Conservation (phyloP, 805 yeast genomes). For the Tetrapisispora nanseiensis region DNA sequence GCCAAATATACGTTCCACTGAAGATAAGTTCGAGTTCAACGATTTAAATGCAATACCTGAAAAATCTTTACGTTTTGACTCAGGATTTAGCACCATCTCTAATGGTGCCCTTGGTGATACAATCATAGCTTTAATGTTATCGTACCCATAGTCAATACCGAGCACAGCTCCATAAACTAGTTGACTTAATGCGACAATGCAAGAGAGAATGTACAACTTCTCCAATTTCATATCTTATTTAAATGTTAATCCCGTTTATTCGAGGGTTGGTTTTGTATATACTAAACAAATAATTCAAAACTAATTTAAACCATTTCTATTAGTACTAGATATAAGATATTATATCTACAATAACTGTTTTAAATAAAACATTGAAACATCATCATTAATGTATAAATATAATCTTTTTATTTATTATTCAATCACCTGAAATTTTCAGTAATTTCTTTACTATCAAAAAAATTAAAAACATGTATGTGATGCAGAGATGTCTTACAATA, state of each 20-base stretch:
- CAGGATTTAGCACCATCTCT: conserved; percentile 81
- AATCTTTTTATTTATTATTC: no score
- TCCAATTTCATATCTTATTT: not conserved
- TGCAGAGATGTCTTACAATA: no score
- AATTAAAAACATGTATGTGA: no score
- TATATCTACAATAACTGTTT: no score
- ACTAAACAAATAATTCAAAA: no score
- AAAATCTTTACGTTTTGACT: conserved; percentile 82
- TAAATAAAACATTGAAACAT: no score
- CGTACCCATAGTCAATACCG: conserved; percentile 86
- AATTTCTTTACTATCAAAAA: no score
- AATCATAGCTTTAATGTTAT: conserved; percentile 74
- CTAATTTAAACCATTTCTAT: no score
- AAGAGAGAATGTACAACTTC: not conserved
- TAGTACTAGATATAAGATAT: no score
- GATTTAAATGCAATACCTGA: conserved; percentile 63
- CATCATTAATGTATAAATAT: no score
- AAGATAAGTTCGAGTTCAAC: conserved; percentile 27
- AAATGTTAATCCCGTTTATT: not conserved
- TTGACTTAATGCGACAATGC: not conserved
- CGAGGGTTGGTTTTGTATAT: not conserved
- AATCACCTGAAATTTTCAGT: no score
- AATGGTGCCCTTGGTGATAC: conserved; percentile 87
- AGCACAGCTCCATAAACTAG: conserved; percentile 49
- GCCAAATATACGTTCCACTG: conserved; percentile 67